Evolutionary conservation across 768 basidiomycete genomes (phyloP).

Genomic region (Suillus occidentalis): DNA sequence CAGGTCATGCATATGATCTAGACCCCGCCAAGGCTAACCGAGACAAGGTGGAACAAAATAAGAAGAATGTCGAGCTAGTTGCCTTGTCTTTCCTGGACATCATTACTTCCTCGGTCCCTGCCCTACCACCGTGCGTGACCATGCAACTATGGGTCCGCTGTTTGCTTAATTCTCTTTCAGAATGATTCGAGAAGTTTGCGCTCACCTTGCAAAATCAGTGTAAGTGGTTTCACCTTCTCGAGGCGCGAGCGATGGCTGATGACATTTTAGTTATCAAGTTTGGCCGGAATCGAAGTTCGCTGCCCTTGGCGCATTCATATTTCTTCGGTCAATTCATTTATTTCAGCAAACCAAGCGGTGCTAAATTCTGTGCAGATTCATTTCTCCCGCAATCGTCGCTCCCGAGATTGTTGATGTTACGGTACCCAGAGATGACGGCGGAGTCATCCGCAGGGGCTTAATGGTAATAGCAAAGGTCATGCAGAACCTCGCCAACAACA

Average conservation of each 20-base stretch:
- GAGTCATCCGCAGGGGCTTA: slow-evolving; percentile 69
- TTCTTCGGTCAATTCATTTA: slow-evolving; percentile 61
- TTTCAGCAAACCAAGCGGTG: background rate
- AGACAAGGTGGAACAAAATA: slow-evolving; percentile 66
- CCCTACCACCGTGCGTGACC: slow-evolving; percentile 68
- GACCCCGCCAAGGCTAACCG: slow-evolving; percentile 63
- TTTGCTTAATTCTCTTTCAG: slow-evolving; percentile 38
- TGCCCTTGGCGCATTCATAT: slow-evolving; percentile 88
- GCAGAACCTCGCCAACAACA: slow-evolving; percentile 92
- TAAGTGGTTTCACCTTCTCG: slow-evolving; percentile 39
- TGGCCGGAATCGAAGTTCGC: slow-evolving; percentile 83
- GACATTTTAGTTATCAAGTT: slow-evolving; percentile 47
- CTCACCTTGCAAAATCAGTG: slow-evolving; percentile 79
- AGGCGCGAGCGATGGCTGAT: slow-evolving; percentile 11
- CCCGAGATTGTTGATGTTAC: slow-evolving; percentile 86
- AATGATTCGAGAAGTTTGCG: slow-evolving; percentile 84
- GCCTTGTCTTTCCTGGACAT: slow-evolving; percentile 75
- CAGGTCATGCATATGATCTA: slow-evolving; percentile 74
- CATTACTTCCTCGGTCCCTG: slow-evolving; percentile 66
- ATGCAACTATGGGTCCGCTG: background rate
- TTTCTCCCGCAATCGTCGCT: slow-evolving; percentile 86
- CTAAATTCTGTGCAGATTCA: slow-evolving; percentile 57
- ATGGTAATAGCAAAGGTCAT: slow-evolving; percentile 90
- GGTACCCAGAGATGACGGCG: slow-evolving; percentile 59
- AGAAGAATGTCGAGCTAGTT: slow-evolving; percentile 68